Conservation (phyloP, 2,329 filamentous ascomycete genomes). For the Westerdykella ornata region DNA sequence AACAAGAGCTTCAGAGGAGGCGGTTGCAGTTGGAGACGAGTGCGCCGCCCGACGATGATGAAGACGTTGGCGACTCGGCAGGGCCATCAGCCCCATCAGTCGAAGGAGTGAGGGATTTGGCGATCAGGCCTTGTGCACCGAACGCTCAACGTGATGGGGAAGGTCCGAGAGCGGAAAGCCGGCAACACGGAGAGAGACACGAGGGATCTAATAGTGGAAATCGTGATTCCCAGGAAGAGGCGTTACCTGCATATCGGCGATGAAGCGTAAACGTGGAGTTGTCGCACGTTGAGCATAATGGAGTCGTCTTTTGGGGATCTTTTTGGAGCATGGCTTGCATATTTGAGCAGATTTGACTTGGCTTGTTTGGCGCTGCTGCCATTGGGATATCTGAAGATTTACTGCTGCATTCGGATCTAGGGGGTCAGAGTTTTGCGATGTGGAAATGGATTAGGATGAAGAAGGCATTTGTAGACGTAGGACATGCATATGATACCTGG, state of each 20-base stretch:
- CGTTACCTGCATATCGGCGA: constrained; percentile 27
- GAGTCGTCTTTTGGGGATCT: no score
- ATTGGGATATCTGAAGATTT: no score
- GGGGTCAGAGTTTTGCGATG: no score
- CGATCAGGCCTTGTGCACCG: constrained; percentile 24
- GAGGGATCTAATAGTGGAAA: constrained; percentile 4
- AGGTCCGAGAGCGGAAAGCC: constrained; percentile 16
- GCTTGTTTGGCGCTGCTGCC: no score
- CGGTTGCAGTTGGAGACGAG: constrained; percentile 39
- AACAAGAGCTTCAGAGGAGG: constrained; percentile 62
- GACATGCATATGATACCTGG: no score
- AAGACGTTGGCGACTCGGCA: constrained; percentile 13
- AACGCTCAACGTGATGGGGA: constrained; percentile 31
- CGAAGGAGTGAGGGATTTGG: constrained; percentile 6
- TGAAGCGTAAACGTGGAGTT: constrained; percentile 4
- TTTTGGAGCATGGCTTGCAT: no score
- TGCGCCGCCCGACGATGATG: constrained; percentile 31
- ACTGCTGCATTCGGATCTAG: no score
- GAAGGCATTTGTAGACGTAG: no score
- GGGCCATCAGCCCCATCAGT: constrained; percentile 17
- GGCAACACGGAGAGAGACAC: constrained; percentile 5
- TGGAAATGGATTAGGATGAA: no score
- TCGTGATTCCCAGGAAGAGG: constrained; percentile 10
- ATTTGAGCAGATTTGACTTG: no score
- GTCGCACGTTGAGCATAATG: no score